These are phyloP conservation scores for Diplocarpon mali DNA, from an alignment of 2,329 filamentous ascomycete genomes.

Conservation along the genomic window DNA sequence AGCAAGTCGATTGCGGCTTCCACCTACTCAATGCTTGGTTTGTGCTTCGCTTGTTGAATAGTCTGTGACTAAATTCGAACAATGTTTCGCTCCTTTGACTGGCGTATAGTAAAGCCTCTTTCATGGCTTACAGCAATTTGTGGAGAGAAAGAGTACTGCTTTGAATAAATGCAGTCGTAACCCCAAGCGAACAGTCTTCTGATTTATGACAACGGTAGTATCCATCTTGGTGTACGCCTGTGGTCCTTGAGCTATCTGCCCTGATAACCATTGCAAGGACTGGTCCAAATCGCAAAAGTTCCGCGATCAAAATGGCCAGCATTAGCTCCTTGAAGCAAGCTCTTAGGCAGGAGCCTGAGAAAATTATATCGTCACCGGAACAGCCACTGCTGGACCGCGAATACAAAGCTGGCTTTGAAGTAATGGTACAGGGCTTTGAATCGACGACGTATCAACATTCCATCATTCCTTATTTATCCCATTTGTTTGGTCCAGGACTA, in stretches of 20 bases:
- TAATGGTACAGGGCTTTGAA: slow-evolving; percentile 13
- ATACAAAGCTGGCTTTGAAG: slow-evolving; percentile 16
- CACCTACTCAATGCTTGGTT: no score
- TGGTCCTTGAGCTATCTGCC: slow-evolving; percentile 4
- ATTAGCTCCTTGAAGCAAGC: slow-evolving; percentile 13
- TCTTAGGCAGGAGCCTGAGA: slow-evolving; percentile 10
- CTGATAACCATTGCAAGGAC: slow-evolving; percentile 2
- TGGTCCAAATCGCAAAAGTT: slow-evolving; percentile 5
- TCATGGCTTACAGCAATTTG: no score
- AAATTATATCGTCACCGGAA: slow-evolving; percentile 6
- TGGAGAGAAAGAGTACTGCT: no score
- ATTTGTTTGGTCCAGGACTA: slow-evolving; percentile 26
- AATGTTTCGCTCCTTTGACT: no score
- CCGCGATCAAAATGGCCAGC: slow-evolving; percentile 11
- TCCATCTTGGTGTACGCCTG: no score
- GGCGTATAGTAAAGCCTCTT: no score
- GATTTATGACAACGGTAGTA: no score
- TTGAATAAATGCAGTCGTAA: no score
- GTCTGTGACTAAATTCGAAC: no score
- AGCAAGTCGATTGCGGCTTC: no score
- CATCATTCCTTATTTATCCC: slow-evolving; percentile 16
- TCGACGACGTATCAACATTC: slow-evolving; percentile 19
- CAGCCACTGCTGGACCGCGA: slow-evolving; percentile 13
- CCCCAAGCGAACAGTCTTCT: no score
- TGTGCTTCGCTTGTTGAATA: no score